Evolutionary conservation across 2,329 filamentous ascomycete species (phyloP).

Genomic region (Amphichorda felina): DNA sequence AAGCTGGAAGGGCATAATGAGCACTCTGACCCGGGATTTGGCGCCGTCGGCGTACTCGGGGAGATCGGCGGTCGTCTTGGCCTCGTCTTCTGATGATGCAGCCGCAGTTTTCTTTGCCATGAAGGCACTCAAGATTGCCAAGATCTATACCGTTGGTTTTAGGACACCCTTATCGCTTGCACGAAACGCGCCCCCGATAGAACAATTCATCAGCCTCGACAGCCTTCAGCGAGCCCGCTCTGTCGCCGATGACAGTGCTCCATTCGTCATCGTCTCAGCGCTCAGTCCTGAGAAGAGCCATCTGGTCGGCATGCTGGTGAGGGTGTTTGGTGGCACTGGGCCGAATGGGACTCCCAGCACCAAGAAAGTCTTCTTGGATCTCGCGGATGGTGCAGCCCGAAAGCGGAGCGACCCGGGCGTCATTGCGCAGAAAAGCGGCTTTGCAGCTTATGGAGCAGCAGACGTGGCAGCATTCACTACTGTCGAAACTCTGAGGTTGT

Average conservation of each 20-base stretch:
- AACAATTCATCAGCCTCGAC: slow-evolving; percentile 69
- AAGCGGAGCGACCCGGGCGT: slow-evolving; percentile 56
- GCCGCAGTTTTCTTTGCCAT: slow-evolving; percentile 70
- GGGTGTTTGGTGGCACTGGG: slow-evolving; percentile 43
- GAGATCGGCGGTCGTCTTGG: slow-evolving; percentile 64
- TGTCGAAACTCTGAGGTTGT: slow-evolving; percentile 64
- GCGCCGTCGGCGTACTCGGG: slow-evolving; percentile 72
- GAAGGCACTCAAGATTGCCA: slow-evolving; percentile 61
- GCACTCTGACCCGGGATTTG: slow-evolving; percentile 69
- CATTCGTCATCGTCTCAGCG: slow-evolving; percentile 73
- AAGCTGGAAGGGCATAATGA: slow-evolving; percentile 74
- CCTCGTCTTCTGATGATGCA: slow-evolving; percentile 62
- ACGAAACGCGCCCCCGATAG: slow-evolving; percentile 52
- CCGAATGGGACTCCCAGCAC: slow-evolving; percentile 21
- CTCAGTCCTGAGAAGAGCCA: slow-evolving; percentile 68
- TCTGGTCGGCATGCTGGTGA: slow-evolving; percentile 65
- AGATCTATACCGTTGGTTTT: slow-evolving; percentile 79
- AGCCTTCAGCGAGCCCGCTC: slow-evolving; percentile 40
- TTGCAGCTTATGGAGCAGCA: slow-evolving; percentile 66
- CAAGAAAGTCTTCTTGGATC: slow-evolving; percentile 67
- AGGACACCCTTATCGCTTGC: slow-evolving; percentile 51
- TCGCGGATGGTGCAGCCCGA: slow-evolving; percentile 44
- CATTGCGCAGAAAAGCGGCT: slow-evolving; percentile 63
- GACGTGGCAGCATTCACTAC: slow-evolving; percentile 78
- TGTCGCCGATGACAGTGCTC: slow-evolving; percentile 40